Percentiles rank a stretch among this genome's conserved stretches.
phyloP scores from a whole-genome alignment of 176 grass and related monocot genomes.

The Eremochloa ophiuroides region DNA sequence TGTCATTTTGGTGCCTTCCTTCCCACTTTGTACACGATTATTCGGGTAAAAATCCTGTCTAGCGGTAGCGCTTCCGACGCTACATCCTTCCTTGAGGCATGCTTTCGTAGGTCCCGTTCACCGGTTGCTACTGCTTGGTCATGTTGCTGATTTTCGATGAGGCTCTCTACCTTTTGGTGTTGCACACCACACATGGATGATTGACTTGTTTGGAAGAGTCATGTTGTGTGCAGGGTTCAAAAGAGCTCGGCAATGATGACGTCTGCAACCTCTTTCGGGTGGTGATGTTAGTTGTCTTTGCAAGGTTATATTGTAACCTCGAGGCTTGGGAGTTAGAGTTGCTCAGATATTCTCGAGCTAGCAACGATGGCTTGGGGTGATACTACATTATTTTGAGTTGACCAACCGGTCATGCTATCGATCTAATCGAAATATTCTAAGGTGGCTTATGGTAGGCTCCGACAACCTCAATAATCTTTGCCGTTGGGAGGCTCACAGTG shows the following conservation, averaged over 20 bases:
- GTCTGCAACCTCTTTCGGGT: neutral
- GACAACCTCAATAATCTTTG: too few species aligned
- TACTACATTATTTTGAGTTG: too few species aligned
- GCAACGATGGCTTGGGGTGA: neutral
- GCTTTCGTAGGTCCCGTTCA: rapidly evolving
- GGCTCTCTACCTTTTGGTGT: too few species aligned
- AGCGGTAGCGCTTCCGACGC: neutral
- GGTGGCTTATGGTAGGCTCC: too few species aligned
- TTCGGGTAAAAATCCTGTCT: neutral
- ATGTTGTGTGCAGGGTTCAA: too few species aligned
- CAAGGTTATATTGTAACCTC: neutral
- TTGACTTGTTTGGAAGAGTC: neutral
- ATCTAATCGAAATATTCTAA: too few species aligned
- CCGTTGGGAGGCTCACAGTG: too few species aligned
- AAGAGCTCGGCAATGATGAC: neutral
- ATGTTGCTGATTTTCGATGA: too few species aligned
- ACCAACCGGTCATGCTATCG: too few species aligned
- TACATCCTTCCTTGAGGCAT: neutral
- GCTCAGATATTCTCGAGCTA: too few species aligned
- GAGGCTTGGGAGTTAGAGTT: too few species aligned
- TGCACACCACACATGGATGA: too few species aligned
- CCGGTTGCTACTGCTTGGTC: neutral
- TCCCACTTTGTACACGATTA: neutral
- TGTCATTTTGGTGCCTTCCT: neutral
- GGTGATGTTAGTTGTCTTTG: neutral